A percentile compares a stretch with the other conserved stretches of the same genome.
Conservation (phyloP, 164 flowering plant species). For the Amborella trichopoda region DNA sequence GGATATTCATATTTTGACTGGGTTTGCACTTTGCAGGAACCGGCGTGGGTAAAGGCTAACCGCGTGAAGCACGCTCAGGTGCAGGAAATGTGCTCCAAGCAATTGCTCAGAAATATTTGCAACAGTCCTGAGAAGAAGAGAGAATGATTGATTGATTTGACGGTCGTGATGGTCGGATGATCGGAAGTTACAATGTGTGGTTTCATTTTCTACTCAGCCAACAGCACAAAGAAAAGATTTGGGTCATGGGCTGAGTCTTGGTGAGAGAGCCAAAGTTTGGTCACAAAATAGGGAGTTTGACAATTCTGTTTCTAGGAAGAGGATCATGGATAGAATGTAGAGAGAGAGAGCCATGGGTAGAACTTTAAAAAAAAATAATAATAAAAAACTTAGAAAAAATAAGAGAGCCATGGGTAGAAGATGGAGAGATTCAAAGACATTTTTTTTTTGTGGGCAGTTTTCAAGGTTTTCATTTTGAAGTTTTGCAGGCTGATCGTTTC, state of each 20-base stretch:
- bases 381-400: too few relatives aligned
- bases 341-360: too few relatives aligned
- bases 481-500: too few relatives aligned
- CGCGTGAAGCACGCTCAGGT: conserved; percentile 70
- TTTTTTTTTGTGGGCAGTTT: too few relatives aligned
- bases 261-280: background rate
- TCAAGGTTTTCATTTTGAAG: too few relatives aligned
- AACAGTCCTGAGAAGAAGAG: conserved; percentile 14
- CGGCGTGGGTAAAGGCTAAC: conserved; percentile 89
- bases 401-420: too few relatives aligned
- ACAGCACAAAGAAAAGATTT: background rate
- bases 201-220: background rate
- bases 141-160: conserved; percentile 5
- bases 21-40: conserved; percentile 76
- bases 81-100: conserved; percentile 64
- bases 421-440: too few relatives aligned
- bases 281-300: background rate
- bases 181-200: too few relatives aligned
- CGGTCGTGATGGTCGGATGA: background rate
- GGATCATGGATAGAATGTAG: too few relatives aligned
- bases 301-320: background rate
- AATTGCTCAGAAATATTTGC: conserved; percentile 60
- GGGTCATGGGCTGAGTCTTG: background rate
- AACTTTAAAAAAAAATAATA: too few relatives aligned
- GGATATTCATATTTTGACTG: too few relatives aligned